Percentiles rank a stretch among this genome's conserved stretches.
These are phyloP conservation scores for Mallotus repandus DNA, from an alignment of 441 rosid genomes.

Conservation along the genomic window DNA sequence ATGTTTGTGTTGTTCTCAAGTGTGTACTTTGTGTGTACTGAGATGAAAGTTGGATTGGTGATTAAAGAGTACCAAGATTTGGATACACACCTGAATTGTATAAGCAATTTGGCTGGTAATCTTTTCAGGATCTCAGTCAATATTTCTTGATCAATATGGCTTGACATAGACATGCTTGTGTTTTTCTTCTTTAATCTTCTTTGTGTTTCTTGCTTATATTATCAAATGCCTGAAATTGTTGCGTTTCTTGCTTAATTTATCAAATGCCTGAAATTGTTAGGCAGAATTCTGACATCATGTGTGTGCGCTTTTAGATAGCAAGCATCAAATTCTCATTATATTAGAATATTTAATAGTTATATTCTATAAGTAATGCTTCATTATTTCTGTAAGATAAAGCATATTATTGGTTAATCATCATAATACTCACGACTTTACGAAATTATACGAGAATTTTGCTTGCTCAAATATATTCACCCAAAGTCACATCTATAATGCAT, in stretches of 20 bases:
- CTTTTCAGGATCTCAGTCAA: slow-evolving; percentile 24
- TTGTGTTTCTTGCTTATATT: neutral
- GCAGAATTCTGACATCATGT: neutral
- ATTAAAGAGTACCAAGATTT: slow-evolving; percentile 33
- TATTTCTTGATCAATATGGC: slow-evolving; percentile 17
- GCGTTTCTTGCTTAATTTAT: too few relatives aligned
- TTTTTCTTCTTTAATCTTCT: neutral
- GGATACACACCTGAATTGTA: slow-evolving; percentile 29
- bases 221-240: neutral
- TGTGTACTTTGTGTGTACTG: slow-evolving; percentile 15
- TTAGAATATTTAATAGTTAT: too few relatives aligned
- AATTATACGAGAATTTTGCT: too few relatives aligned
- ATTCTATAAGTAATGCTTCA: too few relatives aligned
- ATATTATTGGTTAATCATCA: too few relatives aligned
- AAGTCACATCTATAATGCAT: too few relatives aligned
- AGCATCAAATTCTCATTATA: too few relatives aligned
- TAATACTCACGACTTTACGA: too few relatives aligned
- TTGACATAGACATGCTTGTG: slow-evolving; percentile 7
- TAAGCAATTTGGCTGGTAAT: slow-evolving; percentile 20
- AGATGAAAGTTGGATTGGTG: slow-evolving; percentile 25
- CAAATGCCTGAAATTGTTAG: neutral
- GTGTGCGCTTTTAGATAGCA: too few relatives aligned
- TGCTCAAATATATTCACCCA: too few relatives aligned
- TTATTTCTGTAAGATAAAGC: too few relatives aligned
- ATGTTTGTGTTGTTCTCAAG: neutral